These are phyloP conservation scores for Phytopythium montanum DNA, from an alignment of 352 stramenopile genomes.

Conservation along the genomic window DNA sequence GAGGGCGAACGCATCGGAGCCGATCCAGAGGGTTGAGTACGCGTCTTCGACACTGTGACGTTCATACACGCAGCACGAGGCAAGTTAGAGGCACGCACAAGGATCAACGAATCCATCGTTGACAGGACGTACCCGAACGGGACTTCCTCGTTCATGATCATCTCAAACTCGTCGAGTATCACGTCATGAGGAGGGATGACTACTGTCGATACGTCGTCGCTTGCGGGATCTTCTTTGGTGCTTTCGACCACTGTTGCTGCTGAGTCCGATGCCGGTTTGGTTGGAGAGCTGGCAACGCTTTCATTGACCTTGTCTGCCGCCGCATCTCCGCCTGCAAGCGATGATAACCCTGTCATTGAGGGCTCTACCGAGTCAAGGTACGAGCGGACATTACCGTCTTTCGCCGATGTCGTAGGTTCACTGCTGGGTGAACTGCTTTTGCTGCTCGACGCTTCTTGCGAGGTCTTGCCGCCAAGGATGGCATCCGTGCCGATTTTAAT, in stretches of 20 bases:
- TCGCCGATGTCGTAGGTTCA: slow-evolving; percentile 8
- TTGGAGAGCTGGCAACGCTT: neutral
- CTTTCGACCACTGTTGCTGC: neutral
- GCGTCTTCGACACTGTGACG: slow-evolving; percentile 57
- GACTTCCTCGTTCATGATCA: slow-evolving; percentile 67
- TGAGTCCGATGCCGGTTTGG: neutral
- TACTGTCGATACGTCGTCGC: slow-evolving; percentile 3
- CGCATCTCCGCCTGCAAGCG: neutral
- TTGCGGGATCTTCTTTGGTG: slow-evolving; percentile 3
- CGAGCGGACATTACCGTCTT: slow-evolving; percentile 1
- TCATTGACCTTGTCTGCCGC: neutral
- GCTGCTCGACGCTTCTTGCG: slow-evolving; percentile 3
- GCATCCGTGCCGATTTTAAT: slow-evolving; percentile 73
- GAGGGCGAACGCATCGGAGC: slow-evolving; percentile 44
- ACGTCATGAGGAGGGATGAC: slow-evolving; percentile 40
- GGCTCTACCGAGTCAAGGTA: neutral
- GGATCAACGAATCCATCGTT: neutral
- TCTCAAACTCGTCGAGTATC: slow-evolving; percentile 64
- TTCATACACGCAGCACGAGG: neutral
- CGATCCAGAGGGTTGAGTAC: slow-evolving; percentile 56
- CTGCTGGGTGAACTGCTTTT: neutral
- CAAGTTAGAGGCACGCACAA: neutral
- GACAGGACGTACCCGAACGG: slow-evolving; percentile 48
- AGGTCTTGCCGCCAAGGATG: slow-evolving; percentile 31
- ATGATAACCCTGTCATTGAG: neutral